Evolutionary conservation across 2,329 filamentous ascomycete species (phyloP).

Genomic region (Xylariomycetidae sp.): DNA sequence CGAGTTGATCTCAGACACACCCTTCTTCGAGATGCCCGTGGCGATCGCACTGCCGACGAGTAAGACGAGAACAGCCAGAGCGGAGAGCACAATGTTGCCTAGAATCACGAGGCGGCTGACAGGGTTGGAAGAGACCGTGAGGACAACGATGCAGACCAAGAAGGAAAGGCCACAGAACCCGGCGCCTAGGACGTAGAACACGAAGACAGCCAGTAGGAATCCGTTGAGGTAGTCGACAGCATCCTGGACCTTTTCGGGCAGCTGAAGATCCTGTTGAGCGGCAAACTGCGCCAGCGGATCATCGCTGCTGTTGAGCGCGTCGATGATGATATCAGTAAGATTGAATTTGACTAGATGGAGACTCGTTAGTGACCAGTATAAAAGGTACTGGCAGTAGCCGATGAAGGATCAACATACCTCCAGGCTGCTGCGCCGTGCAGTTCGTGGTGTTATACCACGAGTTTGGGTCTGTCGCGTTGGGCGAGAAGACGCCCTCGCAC

Average conservation of each 20-base stretch:
- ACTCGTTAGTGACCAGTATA: conserved; percentile 3
- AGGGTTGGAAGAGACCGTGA: conserved; percentile 17
- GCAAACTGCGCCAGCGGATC: too few species aligned
- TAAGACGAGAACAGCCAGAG: conserved; percentile 32
- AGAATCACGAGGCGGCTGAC: conserved; percentile 19
- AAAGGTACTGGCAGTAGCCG: too few species aligned
- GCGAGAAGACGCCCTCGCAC: conserved; percentile 42
- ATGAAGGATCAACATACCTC: conserved; percentile 28
- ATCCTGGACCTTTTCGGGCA: conserved; percentile 39
- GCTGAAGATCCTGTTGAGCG: conserved; percentile 37
- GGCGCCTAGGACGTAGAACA: conserved; percentile 43
- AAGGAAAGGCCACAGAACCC: conserved; percentile 39
- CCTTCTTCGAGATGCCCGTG: conserved; percentile 37
- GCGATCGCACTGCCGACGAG: conserved; percentile 38
- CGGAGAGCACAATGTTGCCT: conserved; percentile 33
- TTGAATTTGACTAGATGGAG: conserved; percentile 33
- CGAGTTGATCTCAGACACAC: conserved; percentile 37
- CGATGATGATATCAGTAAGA: conserved; percentile 41
- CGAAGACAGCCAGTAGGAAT: conserved; percentile 42
- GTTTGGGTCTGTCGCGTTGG: conserved; percentile 34
- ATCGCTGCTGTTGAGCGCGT: conserved; percentile 44
- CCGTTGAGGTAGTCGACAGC: conserved; percentile 46
- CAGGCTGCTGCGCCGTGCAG: conserved; percentile 36
- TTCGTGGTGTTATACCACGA: conserved; percentile 39
- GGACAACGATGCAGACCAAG: conserved; percentile 31